Base-by-base conservation (phyloP, 768 basidiomycete genomes). In the Russula virescens region DNA sequence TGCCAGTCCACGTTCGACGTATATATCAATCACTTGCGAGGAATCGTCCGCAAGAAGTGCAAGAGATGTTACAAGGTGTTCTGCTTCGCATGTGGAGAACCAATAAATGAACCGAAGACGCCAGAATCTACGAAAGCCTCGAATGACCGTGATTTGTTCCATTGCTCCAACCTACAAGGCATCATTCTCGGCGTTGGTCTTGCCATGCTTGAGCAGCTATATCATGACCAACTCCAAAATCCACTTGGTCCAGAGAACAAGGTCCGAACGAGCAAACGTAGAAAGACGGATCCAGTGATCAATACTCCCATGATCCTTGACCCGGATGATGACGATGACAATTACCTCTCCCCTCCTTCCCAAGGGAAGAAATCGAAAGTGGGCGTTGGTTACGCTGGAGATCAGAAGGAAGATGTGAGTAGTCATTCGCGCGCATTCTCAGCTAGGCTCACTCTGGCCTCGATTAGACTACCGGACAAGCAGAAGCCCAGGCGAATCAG, bases 121-220 rank as follows among this genome's bases (percentile, higher is more conserved):
- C 56, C 70, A 58, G 67, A 64, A 31, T 47, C 65, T 13, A 53
- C 65, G 3, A 74, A 75, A 40, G 71, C 77, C 40, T 72, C 77
- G 10, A 73, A 76, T 31, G 81, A 84, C 49, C 81, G 83, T 58
- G 79, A 81, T 14, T 75, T 96, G 61, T 91, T 95, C 71, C 94
- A 97, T 74, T 97, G 94, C 73, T 81, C 91, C 7, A 89, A 91
- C 70, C 72, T 96, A 40, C 89, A 97, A 75, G 95, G 94, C 43
- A 83, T 91, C 16, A 86, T 97, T 66, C 78, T 98, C 6, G 95
- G 94, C n/a, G 80, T 96, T 43, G 94, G 95, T 10, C 81, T 96
- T 48, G 84, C 84, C 40, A 92, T 92, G 84, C 80, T 96, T 47
- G 92, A 96, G 73, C 79, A 83, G 58, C 74, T 81, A 40, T 95